These are phyloP conservation scores for Exsudoporus frostii DNA, from an alignment of 768 basidiomycete species.

Conservation along the genomic window DNA sequence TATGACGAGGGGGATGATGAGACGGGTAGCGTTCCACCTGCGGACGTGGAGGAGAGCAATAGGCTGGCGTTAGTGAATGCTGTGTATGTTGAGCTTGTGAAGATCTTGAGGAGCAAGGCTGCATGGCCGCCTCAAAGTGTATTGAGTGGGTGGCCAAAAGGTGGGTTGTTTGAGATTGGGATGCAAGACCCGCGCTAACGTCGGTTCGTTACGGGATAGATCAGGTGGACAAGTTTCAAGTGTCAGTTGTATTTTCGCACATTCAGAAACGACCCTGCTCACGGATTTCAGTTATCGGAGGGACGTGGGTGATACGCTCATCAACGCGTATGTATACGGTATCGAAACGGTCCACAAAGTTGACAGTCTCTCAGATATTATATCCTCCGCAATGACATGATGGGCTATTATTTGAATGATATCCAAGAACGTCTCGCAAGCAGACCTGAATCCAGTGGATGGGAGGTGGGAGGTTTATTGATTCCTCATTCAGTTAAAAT, in stretches of 20 bases:
- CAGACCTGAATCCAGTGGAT: conserved; percentile 46
- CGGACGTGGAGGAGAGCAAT: conserved; percentile 32
- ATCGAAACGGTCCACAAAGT: not conserved
- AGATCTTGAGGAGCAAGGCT: conserved; percentile 67
- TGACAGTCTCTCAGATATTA: conserved; percentile 62
- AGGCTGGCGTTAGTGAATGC: conserved; percentile 60
- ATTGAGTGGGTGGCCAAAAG: conserved; percentile 61
- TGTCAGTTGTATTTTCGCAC: conserved; percentile 43
- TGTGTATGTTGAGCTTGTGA: conserved; percentile 77
- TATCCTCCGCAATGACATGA: conserved; percentile 80
- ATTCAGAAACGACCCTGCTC: not conserved
- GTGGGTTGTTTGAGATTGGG: conserved; percentile 35
- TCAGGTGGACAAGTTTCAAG: conserved; percentile 74
- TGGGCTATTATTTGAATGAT: conserved; percentile 65
- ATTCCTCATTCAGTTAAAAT: not conserved
- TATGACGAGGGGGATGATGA: conserved; percentile 41
- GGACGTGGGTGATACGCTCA: conserved; percentile 83
- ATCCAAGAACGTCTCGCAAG: conserved; percentile 52
- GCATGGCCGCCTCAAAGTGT: conserved; percentile 57
- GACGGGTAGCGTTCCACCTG: conserved; percentile 16
- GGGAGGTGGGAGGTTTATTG: conserved; percentile 59
- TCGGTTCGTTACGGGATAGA: conserved; percentile 40
- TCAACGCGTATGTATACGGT: conserved; percentile 67
- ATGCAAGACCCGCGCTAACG: not conserved
- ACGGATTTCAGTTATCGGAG: conserved; percentile 61